phyloP scores from a whole-genome alignment of 805 yeast species.

The Yamadazyma laniorum region DNA sequence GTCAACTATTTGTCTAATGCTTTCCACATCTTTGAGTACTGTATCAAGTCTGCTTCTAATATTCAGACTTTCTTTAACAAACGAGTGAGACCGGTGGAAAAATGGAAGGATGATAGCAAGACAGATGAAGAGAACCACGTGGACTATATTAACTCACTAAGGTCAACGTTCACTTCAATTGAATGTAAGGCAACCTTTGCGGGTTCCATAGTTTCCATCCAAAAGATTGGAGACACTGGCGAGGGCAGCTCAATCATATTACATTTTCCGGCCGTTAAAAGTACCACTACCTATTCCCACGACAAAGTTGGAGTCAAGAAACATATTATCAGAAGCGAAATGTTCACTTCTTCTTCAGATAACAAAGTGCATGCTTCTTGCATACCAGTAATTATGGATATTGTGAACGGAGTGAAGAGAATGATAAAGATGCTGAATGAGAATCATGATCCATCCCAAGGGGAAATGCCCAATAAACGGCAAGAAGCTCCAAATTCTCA shows the following conservation, averaged over 20 bases:
- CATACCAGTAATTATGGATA: constrained; percentile 71
- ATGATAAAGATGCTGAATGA: constrained; percentile 34
- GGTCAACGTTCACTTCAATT: constrained; percentile 35
- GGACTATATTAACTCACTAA: constrained; percentile 13
- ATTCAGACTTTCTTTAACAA: constrained; percentile 36
- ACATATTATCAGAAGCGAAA: constrained; percentile 50
- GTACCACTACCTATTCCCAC: constrained; percentile 53
- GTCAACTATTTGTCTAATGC: constrained; percentile 60
- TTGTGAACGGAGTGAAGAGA: constrained; percentile 48
- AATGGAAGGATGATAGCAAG: constrained; percentile 14
- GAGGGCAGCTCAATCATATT: constrained; percentile 58
- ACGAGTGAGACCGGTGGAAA: constrained; percentile 16
- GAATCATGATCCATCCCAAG: neutral
- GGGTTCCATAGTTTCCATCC: constrained; percentile 62
- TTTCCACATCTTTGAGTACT: constrained; percentile 51
- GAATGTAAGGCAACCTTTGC: constrained; percentile 58
- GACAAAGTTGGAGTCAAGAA: constrained; percentile 32
- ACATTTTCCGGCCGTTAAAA: constrained; percentile 72
- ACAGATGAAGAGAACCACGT: constrained; percentile 14
- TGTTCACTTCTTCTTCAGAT: constrained; percentile 64
- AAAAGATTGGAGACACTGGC: constrained; percentile 39
- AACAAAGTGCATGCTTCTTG: constrained; percentile 71
- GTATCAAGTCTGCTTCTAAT: constrained; percentile 45
- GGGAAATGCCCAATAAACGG: neutral
- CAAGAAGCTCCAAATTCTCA: neutral